Percentiles rank a stretch among this genome's conserved stretches.
phyloP scores from a whole-genome alignment of 2,329 filamentous ascomycete species.

The Biscogniauxia mediterranea region DNA sequence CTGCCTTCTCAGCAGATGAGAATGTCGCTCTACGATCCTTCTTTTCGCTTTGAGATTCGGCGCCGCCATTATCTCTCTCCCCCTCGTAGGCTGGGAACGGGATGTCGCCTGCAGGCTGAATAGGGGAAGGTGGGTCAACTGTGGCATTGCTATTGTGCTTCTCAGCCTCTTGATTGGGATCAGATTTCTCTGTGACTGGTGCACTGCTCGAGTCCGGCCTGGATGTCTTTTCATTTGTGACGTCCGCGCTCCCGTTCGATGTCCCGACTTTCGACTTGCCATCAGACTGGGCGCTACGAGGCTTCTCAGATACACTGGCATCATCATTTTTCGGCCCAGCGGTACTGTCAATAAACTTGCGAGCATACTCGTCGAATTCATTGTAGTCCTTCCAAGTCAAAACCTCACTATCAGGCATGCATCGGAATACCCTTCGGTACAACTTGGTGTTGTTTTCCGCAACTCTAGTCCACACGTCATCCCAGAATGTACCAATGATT shows the following conservation, averaged over 20 bases:
- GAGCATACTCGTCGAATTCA: constrained; percentile 74
- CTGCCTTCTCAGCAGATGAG: constrained; percentile 50
- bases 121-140: constrained; percentile 40
- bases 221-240: constrained; percentile 24
- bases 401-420: constrained; percentile 95
- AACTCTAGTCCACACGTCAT: constrained; percentile 82
- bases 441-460: constrained; percentile 95
- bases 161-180: constrained; percentile 20
- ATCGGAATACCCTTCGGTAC: constrained; percentile 90
- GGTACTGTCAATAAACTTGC: constrained; percentile 71
- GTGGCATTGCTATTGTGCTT: constrained; percentile 19
- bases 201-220: constrained; percentile 13
- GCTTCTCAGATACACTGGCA: constrained; percentile 31
- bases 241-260: constrained; percentile 16
- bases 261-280: constrained; percentile 17
- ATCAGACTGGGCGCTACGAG: constrained; percentile 15
- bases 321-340: constrained; percentile 56
- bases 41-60: constrained; percentile 34
- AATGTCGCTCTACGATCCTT: constrained; percentile 56
- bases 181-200: constrained; percentile 16
- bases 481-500: constrained; percentile 75
- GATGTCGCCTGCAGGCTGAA: constrained; percentile 42
- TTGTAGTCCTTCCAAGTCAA: constrained; percentile 92
- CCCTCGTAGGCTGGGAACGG: constrained; percentile 50
- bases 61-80: constrained; percentile 23